Evolutionary conservation across 2,329 filamentous ascomycete species (phyloP), one percentile per base, ranked within the genome.

Genomic region (Akanthomyces lecanii): DNA sequence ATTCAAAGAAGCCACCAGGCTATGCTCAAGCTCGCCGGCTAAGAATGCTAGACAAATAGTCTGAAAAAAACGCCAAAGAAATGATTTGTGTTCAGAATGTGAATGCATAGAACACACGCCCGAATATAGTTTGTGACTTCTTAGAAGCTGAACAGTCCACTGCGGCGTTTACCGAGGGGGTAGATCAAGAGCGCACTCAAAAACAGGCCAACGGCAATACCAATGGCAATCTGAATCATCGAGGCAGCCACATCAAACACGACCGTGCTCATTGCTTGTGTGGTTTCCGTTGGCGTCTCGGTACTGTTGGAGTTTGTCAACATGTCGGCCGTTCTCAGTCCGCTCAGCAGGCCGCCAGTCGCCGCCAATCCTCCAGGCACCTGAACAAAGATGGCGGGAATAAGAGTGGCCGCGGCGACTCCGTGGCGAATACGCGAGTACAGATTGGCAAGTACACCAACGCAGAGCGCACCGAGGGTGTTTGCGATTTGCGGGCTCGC

Each of bases 361-460:
- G 79, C 79, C 0, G 79, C 79, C 21, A 81, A 67, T 36, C 79
- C 79, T 67, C 79, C 79, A 1, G 79, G 79, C 1, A 81, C 79
- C 65, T 81, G 79, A 2, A 78, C 77, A 55, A 81, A 81, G 51
- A 81, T 79, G 21, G 79, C 79, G 0, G 79, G 79, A 28, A 81
- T 77, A 6, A 81, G 73, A 0, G 77, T 79, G 1, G 78, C 77
- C 0, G 78, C 79, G 1, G 79, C 79, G 36, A 81, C 79, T n/a
- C 82, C 82, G 64, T 84, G 81, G 11, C 79, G 72, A 10, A 84
- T 63, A 28, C 82, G 76, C n/a, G 88, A 90, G 74, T 94, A 93
- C 1, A 91, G 71, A 68, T 95, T 95, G 8, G 90, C 91, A 55
- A 91, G 77, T 4, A 92, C 82, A 38, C 91, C 91, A 30, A 95